phyloP scores from a whole-genome alignment of 345 rosid species.

The Citrus hindsii region DNA sequence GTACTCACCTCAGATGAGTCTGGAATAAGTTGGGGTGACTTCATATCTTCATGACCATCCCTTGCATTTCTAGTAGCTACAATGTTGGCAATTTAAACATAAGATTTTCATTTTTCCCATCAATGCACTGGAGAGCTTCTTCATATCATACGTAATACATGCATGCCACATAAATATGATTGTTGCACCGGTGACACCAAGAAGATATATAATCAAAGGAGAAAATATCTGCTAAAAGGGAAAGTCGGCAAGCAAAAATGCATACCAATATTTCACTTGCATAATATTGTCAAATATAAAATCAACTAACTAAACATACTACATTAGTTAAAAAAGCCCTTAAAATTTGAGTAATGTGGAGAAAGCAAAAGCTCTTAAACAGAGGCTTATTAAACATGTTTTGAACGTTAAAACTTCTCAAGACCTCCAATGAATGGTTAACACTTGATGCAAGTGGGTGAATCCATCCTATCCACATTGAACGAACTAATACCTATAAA shows the following conservation, averaged over 20 bases:
- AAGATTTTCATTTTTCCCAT: not conserved
- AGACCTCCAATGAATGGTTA: not conserved
- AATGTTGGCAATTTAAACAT: not conserved
- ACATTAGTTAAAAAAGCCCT: not conserved
- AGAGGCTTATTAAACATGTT: not conserved
- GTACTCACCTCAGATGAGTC: slow-evolving; percentile 52
- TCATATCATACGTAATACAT: not conserved
- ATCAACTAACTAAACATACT: not conserved
- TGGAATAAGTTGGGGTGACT: slow-evolving; percentile 48
- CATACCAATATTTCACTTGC: not conserved
- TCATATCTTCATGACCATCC: slow-evolving; percentile 30
- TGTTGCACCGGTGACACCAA: not conserved
- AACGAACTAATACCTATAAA: not conserved
- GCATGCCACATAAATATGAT: not conserved
- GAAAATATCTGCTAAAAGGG: not conserved
- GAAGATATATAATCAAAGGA: not conserved
- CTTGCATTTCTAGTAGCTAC: slow-evolving; percentile 27
- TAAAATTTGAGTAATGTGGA: not conserved
- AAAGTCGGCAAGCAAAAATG: not conserved
- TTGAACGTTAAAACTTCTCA: not conserved
- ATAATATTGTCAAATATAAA: not conserved
- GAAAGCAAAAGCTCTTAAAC: not conserved
- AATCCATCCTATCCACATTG: not conserved
- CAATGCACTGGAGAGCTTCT: not conserved
- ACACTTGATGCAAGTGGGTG: not conserved